A percentile compares a stretch with the other conserved stretches of the same genome.
These are phyloP conservation scores for Paramyrothecium sp. DNA, from an alignment of 2,329 filamentous ascomycete genomes.

Conservation along the genomic window DNA sequence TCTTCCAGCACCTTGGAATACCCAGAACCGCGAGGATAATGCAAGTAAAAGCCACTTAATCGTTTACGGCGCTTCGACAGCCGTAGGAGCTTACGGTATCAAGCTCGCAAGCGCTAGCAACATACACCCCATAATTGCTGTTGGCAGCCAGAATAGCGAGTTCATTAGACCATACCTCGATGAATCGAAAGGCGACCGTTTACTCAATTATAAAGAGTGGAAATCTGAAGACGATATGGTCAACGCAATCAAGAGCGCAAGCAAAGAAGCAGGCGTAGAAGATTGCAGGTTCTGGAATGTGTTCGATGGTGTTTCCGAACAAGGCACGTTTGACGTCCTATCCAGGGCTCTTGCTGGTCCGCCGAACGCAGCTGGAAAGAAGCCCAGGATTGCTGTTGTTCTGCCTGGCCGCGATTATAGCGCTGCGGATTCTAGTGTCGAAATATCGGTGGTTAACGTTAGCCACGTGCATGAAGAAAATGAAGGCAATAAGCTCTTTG, in stretches of 20 bases:
- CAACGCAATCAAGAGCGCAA: neutral
- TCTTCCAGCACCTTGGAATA: conserved; percentile 47
- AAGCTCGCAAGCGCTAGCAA: conserved; percentile 48
- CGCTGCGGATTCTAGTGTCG: neutral
- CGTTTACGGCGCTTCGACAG: conserved; percentile 50
- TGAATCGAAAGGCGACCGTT: conserved; percentile 7
- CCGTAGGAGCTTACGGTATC: conserved; percentile 56
- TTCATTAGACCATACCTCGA: conserved; percentile 8
- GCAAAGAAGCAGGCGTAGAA: neutral
- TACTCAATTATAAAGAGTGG: conserved; percentile 11
- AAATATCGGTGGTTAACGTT: neutral
- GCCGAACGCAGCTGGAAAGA: neutral
- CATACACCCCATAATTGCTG: conserved; percentile 57
- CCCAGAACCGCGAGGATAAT: conserved; percentile 15
- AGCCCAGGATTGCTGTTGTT: neutral
- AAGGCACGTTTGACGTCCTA: neutral
- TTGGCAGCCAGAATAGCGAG: conserved; percentile 41
- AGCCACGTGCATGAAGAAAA: neutral
- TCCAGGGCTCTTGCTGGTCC: conserved; percentile 2
- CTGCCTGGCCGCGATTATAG: neutral
- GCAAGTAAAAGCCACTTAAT: conserved; percentile 21
- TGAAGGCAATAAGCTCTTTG: neutral
- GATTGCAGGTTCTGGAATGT: conserved; percentile 3
- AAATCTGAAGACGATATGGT: conserved; percentile 1
- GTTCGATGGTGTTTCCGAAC: neutral